Evolutionary conservation across 805 yeast genomes (phyloP), one percentile per base, ranked within the genome.

Genomic region (Pichia cabralensis): DNA sequence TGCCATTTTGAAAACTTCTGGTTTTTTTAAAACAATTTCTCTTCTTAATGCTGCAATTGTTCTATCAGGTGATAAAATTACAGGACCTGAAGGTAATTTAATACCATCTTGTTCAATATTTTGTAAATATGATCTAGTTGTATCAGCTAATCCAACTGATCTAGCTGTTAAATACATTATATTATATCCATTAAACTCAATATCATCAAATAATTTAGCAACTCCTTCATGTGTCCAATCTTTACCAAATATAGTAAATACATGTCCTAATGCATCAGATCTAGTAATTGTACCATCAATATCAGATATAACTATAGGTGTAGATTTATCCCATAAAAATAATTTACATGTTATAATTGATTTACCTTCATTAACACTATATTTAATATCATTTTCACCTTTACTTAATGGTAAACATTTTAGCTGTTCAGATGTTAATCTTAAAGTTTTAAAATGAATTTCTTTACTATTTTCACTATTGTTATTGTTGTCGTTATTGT

Each of bases 161-260:
- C 98, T 70, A 0, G 98, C 95, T 0, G 98, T 92, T 45, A 92
- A 64, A 56, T 92, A 92, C 73, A 92, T 70, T 34, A 92, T 79
- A 51, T 92, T 86, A 64, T 89, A 92, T 1, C 98, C 97, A 52
- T 92, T 92, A 38, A 69, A 61, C 29, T 69, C 52, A 42, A 92
- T 92, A 54, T 92, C 98, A n/a, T 74, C 75, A 53, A 88, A 92
- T 37, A 92, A 61, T 49, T 78, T 77, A 3, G 96, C 95, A 26
- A 92, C 98, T 22, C 98, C 98, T 2, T 76, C 73, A 55, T 92
- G 98, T 0, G 98, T 92, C 98, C 98, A 92, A 61, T 92, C 98
- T 47, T 85, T 73, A 5, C 98, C 98, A 24, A 92, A 64, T 75
- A 89, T 76, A 13, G 92, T 86, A 56, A 92, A 64, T 3, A 92